These are phyloP conservation scores for Annulohypoxylon moriforme DNA, from an alignment of 495 filamentous ascomycete species.

Conservation along the genomic window DNA sequence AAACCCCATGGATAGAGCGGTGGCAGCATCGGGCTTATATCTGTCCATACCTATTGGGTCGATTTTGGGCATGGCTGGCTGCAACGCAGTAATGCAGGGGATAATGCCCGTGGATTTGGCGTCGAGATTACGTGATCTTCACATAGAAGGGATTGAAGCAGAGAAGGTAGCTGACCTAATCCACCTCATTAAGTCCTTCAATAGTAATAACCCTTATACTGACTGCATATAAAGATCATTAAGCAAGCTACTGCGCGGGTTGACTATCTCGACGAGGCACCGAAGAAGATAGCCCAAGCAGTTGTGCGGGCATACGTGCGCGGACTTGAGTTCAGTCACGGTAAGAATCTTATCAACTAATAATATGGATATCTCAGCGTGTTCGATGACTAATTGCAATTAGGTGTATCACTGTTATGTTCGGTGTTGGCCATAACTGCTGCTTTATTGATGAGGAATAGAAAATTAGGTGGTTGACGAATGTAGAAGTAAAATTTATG, in stretches of 20 bases:
- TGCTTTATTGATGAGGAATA: slow-evolving; percentile 20
- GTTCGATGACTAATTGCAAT: neutral
- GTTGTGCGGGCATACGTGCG: slow-evolving; percentile 52
- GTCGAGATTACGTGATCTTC: slow-evolving; percentile 41
- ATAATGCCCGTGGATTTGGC: slow-evolving; percentile 43
- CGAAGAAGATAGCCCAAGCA: slow-evolving; percentile 47
- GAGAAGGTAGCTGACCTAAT: slow-evolving; percentile 35
- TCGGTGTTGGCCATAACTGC: slow-evolving; percentile 22
- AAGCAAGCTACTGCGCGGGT: slow-evolving; percentile 56
- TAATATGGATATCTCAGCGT: too few relatives aligned
- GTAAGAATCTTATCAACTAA: slow-evolving; percentile 1
- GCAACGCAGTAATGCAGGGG: slow-evolving; percentile 57
- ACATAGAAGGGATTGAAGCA: slow-evolving; percentile 37
- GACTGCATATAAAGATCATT: slow-evolving; percentile 47
- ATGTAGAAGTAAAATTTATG: neutral
- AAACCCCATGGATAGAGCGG: slow-evolving; percentile 63
- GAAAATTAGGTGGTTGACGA: slow-evolving; percentile 13
- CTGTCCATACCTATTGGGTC: slow-evolving; percentile 62
- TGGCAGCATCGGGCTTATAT: slow-evolving; percentile 66
- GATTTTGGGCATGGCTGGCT: slow-evolving; percentile 63
- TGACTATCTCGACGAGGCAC: slow-evolving; percentile 62
- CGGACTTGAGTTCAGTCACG: slow-evolving; percentile 53
- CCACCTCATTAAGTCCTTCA: neutral
- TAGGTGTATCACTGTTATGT: slow-evolving; percentile 32
- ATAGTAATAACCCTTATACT: neutral